Percentiles rank a stretch among this genome's conserved stretches.
phyloP scores from a whole-genome alignment of 2,329 filamentous ascomycete genomes.

The Exophiala lecanii-corni region DNA sequence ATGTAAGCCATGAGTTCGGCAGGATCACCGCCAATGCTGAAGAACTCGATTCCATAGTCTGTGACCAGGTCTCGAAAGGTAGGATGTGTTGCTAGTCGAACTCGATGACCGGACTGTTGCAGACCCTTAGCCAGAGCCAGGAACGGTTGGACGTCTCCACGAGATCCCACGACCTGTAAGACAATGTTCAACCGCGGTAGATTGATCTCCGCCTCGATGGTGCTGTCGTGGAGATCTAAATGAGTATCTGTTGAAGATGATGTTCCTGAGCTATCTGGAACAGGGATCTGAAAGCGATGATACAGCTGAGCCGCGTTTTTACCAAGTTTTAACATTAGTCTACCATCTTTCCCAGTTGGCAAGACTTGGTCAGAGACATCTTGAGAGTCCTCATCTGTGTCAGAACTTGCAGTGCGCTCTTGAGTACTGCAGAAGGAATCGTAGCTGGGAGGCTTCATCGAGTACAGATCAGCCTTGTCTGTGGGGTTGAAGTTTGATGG shows the following conservation, averaged over 20 bases:
- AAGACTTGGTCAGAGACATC: background rate
- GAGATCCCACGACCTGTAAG: slow-evolving; percentile 52
- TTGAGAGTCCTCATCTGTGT: background rate
- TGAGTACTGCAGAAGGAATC: background rate
- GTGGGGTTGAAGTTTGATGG: too few species aligned
- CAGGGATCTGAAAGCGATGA: too few species aligned
- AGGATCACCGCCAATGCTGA: slow-evolving; percentile 53
- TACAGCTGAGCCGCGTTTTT: background rate
- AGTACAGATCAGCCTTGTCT: too few species aligned
- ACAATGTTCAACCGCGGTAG: slow-evolving; percentile 44
- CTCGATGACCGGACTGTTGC: slow-evolving; percentile 48
- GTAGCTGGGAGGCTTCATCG: too few species aligned
- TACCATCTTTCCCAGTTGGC: background rate
- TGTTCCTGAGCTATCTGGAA: too few species aligned
- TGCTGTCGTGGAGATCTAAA: too few species aligned
- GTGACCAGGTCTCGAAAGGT: slow-evolving; percentile 52
- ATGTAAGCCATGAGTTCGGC: slow-evolving; percentile 48
- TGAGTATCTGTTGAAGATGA: too few species aligned
- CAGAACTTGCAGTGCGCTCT: background rate
- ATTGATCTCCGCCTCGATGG: background rate
- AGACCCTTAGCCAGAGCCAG: slow-evolving; percentile 51
- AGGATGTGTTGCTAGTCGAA: slow-evolving; percentile 53
- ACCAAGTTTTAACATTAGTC: background rate
- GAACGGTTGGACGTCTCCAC: slow-evolving; percentile 56
- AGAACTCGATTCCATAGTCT: slow-evolving; percentile 51